Evolutionary conservation across 192 early-diverging fungal genomes (phyloP).

Genomic region (Allomyces arbusculus): DNA sequence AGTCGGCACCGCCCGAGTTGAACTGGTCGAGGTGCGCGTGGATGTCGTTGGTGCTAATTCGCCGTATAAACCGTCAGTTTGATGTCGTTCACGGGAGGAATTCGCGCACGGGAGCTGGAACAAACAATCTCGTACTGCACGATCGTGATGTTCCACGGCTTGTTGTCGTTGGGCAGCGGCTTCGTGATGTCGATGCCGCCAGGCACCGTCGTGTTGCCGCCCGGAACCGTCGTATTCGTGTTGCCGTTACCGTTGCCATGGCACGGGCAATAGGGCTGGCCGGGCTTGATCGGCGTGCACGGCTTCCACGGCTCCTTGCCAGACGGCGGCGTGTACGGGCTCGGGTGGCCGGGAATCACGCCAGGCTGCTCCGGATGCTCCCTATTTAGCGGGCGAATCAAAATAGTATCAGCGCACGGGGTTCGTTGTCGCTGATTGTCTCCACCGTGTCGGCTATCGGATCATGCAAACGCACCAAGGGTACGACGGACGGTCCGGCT

Average conservation of each 20-base stretch:
- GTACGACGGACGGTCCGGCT: not conserved
- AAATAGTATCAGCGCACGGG: not conserved
- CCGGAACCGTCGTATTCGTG: not conserved
- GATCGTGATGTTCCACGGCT: not conserved
- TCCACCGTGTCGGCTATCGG: too few species aligned
- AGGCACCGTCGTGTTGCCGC: not conserved
- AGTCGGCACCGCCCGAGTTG: slow-evolving; percentile 25
- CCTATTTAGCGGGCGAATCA: not conserved
- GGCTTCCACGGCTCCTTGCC: not conserved
- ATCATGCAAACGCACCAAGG: not conserved
- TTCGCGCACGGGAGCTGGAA: too few species aligned
- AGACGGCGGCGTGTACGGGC: not conserved
- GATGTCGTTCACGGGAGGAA: too few species aligned
- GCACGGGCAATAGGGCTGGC: not conserved
- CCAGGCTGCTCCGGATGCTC: not conserved
- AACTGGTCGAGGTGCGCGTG: slow-evolving; percentile 26
- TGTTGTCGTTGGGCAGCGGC: not conserved
- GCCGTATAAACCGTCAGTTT: too few species aligned
- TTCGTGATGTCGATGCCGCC: not conserved
- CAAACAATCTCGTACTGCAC: too few species aligned
- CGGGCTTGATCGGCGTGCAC: too few species aligned
- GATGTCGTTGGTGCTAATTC: slow-evolving; percentile 21
- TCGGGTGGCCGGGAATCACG: not conserved
- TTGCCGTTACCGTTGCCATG: not conserved
- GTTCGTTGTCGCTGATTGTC: not conserved